A percentile compares a stretch with the other conserved stretches of the same genome.
These are phyloP conservation scores for Fagopyrum esculentum DNA, from an alignment of 148 eudicot genomes.

Conservation along the genomic window DNA sequence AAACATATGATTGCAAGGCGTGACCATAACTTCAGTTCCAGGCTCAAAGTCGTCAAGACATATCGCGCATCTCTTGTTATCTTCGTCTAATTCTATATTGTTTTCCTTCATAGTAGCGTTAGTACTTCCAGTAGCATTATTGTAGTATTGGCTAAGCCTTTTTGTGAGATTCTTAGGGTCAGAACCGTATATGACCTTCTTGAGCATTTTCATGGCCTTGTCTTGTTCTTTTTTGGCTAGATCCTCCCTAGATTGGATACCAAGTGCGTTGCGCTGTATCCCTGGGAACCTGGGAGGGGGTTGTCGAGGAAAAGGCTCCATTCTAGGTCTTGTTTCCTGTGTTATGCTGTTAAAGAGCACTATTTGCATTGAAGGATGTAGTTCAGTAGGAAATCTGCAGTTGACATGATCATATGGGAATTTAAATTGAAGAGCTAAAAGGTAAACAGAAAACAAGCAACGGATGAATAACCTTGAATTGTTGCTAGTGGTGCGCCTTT, in stretches of 20 bases:
- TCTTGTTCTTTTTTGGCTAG: conserved; percentile 43
- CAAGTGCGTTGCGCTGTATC: not conserved
- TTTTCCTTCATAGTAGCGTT: conserved; percentile 9
- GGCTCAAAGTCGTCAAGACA: conserved; percentile 79
- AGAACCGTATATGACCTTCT: conserved; percentile 51
- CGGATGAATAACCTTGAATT: not conserved
- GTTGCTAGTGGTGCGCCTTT: conserved; percentile 1
- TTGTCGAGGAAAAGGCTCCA: conserved; percentile 3
- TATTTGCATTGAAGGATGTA: conserved; percentile 9
- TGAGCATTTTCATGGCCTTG: conserved; percentile 38
- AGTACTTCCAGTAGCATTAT: conserved; percentile 20
- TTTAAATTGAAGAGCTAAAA: not conserved
- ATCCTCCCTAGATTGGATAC: not conserved
- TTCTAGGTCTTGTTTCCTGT: not conserved
- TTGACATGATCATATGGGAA: not conserved
- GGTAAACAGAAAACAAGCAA: not conserved
- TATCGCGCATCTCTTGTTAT: conserved; percentile 52
- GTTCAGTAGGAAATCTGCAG: conserved; percentile 7
- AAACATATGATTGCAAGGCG: conserved; percentile 84
- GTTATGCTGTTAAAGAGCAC: conserved; percentile 6
- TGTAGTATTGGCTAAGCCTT: conserved; percentile 42
- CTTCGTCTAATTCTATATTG: conserved; percentile 23
- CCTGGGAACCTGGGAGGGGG: not conserved
- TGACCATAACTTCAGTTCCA: conserved; percentile 38
- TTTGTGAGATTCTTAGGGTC: conserved; percentile 31